Evolutionary conservation across 2,329 filamentous ascomycete genomes (phyloP).

Genomic region (Colletotrichum euphorbiae): DNA sequence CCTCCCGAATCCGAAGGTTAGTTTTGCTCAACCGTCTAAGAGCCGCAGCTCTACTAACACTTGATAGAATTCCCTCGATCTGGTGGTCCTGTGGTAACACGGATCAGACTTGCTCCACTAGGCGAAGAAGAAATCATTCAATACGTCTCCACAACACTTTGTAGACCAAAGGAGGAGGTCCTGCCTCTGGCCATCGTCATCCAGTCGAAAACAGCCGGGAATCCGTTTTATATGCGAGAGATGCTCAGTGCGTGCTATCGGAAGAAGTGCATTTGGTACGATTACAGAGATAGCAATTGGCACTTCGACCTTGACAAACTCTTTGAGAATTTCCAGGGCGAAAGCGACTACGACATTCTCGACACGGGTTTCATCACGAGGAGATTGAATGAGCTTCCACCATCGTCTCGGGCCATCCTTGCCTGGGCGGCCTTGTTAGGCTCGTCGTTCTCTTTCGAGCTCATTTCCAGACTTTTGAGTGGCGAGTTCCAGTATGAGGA

Average conservation of each 20-base stretch:
- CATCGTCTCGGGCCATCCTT: slow-evolving; percentile 80
- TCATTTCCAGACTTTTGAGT: slow-evolving; percentile 81
- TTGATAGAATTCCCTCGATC: slow-evolving; percentile 55
- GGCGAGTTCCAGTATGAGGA: slow-evolving; percentile 77
- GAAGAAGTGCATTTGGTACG: slow-evolving; percentile 91
- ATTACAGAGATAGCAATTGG: slow-evolving; percentile 86
- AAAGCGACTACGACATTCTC: slow-evolving; percentile 82
- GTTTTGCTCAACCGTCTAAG: slow-evolving; percentile 7
- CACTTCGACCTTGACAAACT: slow-evolving; percentile 86
- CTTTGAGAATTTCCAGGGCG: slow-evolving; percentile 85
- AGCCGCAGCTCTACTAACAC: slow-evolving; percentile 42
- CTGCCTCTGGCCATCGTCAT: slow-evolving; percentile 84
- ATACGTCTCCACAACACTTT: slow-evolving; percentile 86
- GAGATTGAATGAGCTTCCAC: slow-evolving; percentile 80
- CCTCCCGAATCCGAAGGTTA: slow-evolving; percentile 66
- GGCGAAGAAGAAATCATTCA: slow-evolving; percentile 82
- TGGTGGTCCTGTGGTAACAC: slow-evolving; percentile 71
- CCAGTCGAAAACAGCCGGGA: slow-evolving; percentile 88
- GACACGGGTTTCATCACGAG: slow-evolving; percentile 86
- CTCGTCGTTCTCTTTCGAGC: slow-evolving; percentile 83
- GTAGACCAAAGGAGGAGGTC: slow-evolving; percentile 77
- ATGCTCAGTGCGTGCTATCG: slow-evolving; percentile 90
- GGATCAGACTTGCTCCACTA: slow-evolving; percentile 78
- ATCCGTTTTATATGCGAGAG: slow-evolving; percentile 91
- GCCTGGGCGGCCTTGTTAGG: slow-evolving; percentile 89